Percentiles rank a stretch among this genome's conserved stretches.
Conservation (phyloP, 2,329 filamentous ascomycete species). For the Penicillium brasilianum region DNA sequence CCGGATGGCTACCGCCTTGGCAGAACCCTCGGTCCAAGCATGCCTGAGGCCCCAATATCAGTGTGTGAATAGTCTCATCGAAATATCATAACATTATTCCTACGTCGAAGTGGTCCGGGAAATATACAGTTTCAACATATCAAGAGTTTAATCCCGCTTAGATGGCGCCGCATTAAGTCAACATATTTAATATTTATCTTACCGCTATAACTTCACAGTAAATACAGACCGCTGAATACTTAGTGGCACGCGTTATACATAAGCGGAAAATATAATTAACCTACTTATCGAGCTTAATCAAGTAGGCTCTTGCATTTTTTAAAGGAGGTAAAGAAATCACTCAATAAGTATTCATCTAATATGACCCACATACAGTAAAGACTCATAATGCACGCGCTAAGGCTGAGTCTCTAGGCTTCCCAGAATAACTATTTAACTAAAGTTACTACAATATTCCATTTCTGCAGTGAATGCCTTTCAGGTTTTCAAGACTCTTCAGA, state of each 20-base stretch:
- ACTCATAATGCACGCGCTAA: background rate
- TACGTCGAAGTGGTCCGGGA: background rate
- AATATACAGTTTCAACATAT: background rate
- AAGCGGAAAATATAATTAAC: background rate
- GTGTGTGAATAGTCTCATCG: too few relatives aligned
- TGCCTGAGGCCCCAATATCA: too few relatives aligned
- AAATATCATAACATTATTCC: too few relatives aligned
- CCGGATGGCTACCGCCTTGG: too few relatives aligned
- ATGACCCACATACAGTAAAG: background rate
- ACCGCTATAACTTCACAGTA: background rate
- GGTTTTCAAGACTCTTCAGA: too few relatives aligned
- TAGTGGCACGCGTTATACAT: background rate
- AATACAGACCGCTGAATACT: background rate
- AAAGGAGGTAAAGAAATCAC: background rate
- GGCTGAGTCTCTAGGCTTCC: background rate
- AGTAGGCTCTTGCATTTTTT: background rate
- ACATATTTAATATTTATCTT: background rate
- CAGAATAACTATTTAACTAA: too few relatives aligned
- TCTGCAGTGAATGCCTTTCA: background rate
- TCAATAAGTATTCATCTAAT: background rate
- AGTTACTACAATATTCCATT: background rate
- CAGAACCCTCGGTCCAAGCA: too few relatives aligned
- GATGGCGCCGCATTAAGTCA: background rate
- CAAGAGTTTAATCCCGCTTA: background rate
- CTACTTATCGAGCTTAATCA: background rate